Base-by-base conservation (phyloP, 2,329 filamentous ascomycete species). In the Zymoseptoria crescenta region DNA sequence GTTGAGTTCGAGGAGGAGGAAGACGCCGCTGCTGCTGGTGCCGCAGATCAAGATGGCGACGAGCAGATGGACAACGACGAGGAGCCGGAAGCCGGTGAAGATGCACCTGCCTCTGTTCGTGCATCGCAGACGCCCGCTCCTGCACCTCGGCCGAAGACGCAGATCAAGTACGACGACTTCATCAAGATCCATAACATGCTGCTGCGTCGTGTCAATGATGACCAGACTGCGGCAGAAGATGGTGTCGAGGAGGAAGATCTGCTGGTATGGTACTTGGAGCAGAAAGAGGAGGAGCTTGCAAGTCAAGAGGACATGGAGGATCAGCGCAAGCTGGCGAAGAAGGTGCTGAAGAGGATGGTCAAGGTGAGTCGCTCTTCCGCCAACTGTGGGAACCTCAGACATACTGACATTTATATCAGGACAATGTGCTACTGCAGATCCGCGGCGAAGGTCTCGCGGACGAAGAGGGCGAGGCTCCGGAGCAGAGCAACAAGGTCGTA, bases 151-250 rank as follows among this genome's bases (percentile, higher is more conserved):
- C 79, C 81, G 66, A 91, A 88, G 76, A 94, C 89, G 56, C 94
- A 91, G 69, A 93, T 99, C 71, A 95, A 91, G 3, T 95, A 95
- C 70, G 93, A 97, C 69, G 94, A 96, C 75, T 99, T 96, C 75
- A 89, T 93, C 72, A 82, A 84, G 69, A 96, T 97, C 74, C 84
- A 96, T 60, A 96, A 96, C 72, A 76, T 89, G 69, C 80, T 99
- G 52, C 89, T 96, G 29, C 84, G 87, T 65, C 85, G 88, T 24
- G 85, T 99, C 68, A 90, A 87, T 67, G 88, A 93, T 57, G 91
- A 96, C 68, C 91, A 97, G 74, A 74, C 81, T 6, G 78, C 80
- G 9, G 83, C 79, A 0, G 90, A 89, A 49, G 90, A 96, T 66
- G 94, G 94, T 58, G 87, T 96, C 9, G 87, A 91, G 61, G 87